Conservation (phyloP, 2,329 filamentous ascomycete genomes). For the Zymoseptoria passerinii region DNA sequence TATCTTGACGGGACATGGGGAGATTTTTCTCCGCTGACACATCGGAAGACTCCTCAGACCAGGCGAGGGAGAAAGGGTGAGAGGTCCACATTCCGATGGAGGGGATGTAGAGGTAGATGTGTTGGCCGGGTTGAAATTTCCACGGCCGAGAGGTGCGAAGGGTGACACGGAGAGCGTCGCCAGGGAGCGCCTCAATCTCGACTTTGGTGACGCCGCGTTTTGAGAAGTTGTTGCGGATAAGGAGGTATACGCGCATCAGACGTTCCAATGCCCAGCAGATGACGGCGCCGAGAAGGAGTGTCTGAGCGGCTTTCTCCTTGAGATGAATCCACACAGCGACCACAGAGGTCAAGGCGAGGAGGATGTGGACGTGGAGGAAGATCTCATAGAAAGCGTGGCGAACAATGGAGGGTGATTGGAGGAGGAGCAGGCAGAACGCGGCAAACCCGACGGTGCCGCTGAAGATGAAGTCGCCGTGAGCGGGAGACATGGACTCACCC, state of each 20-base stretch:
- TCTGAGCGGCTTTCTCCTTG: conserved; percentile 48
- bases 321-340: conserved; percentile 61
- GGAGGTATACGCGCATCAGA: conserved; percentile 47
- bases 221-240: conserved; percentile 60
- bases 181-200: conserved; percentile 65
- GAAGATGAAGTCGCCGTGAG: conserved; percentile 42
- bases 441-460: conserved; percentile 55
- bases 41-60: conserved; percentile 56
- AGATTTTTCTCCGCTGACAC: conserved; percentile 37
- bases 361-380: conserved; percentile 66
- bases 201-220: conserved; percentile 55
- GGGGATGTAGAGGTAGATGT: conserved; percentile 73
- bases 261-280: conserved; percentile 63
- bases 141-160: conserved; percentile 69
- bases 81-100: conserved; percentile 63
- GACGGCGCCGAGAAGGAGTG: conserved; percentile 54
- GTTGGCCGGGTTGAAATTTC: conserved; percentile 65
- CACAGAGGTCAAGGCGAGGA: conserved; percentile 51
- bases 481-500: conserved; percentile 28
- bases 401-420: conserved; percentile 63
- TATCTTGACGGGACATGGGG: conserved; percentile 44
- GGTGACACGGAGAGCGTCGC: conserved; percentile 65
- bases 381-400: conserved; percentile 73
- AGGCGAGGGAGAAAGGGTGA: conserved; percentile 72
- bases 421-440: conserved; percentile 53